Evolutionary conservation across 1,139 yeast genomes (phyloP).

Genomic region (Tardiomyces blankii): DNA sequence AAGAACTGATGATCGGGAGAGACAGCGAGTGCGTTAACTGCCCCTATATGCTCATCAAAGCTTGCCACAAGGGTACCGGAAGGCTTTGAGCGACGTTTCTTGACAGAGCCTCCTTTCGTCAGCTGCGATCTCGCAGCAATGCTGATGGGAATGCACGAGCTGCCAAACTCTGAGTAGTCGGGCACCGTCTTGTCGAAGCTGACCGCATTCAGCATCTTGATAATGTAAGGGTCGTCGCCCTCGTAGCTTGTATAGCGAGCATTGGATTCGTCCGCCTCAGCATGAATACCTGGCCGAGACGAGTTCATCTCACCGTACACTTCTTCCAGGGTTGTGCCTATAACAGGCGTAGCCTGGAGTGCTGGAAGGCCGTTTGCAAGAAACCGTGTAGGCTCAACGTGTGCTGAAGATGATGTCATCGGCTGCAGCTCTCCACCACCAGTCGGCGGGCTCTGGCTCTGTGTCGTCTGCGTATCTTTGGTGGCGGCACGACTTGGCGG

Average conservation of each 20-base stretch:
- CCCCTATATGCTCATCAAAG: constrained; percentile 41
- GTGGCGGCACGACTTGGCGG: not conserved
- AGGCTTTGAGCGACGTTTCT: constrained; percentile 11
- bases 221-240: constrained; percentile 3
- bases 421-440: too few species aligned
- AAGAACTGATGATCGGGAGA: constrained; percentile 55
- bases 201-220: constrained; percentile 1
- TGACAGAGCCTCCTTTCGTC: not conserved
- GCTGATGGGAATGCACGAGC: constrained; percentile 1
- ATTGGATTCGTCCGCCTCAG: not conserved
- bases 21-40: constrained; percentile 45
- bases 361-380: not conserved
- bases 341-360: not conserved
- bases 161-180: not conserved
- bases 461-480: not conserved
- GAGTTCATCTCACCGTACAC: not conserved
- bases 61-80: constrained; percentile 49
- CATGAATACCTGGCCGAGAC: not conserved
- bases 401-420: not conserved
- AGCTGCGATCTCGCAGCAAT: constrained; percentile 1
- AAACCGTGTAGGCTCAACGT: not conserved
- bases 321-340: not conserved
- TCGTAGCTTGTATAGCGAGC: constrained; percentile 1
- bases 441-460: too few species aligned
- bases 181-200: not conserved